Percentiles rank a stretch among this genome's conserved stretches.
Conservation (phyloP, 257 asterid genomes). For the Nyctanthes arbortristis region DNA sequence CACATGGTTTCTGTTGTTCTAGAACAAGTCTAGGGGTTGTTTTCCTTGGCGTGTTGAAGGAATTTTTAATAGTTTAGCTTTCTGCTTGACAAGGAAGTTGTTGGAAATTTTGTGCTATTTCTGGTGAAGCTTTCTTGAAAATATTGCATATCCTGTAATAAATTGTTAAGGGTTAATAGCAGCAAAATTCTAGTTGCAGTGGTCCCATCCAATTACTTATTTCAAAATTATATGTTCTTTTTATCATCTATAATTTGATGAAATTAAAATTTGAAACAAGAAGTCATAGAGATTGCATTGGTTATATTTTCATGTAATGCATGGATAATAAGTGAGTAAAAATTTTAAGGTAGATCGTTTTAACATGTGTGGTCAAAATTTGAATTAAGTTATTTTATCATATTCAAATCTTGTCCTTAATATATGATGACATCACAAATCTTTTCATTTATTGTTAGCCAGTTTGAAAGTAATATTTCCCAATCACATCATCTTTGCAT, state of each 20-base stretch:
- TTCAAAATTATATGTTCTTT: neutral
- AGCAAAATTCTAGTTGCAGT: neutral
- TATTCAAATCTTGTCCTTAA: no score
- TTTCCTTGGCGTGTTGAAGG: neutral
- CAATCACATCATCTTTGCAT: neutral
- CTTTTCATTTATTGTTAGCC: neutral
- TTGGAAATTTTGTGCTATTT: no score
- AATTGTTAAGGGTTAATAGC: neutral
- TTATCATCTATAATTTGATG: no score
- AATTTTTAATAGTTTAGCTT: neutral
- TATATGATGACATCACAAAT: neutral
- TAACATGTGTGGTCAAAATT: no score
- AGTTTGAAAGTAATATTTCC: neutral
- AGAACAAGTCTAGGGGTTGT: neutral
- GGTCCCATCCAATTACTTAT: neutral
- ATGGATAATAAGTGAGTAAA: no score
- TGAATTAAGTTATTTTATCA: no score
- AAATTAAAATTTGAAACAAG: no score
- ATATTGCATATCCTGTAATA: neutral
- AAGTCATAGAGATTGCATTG: no score
- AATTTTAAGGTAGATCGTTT: no score
- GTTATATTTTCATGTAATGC: no score
- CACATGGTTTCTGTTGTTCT: neutral
- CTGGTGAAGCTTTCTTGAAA: neutral
- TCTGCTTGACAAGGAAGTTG: neutral